Evolutionary conservation across 192 early-diverging fungal genomes (phyloP), one percentile per base, ranked within the genome.

Genomic region (Borealophlyctis nickersoniae): DNA sequence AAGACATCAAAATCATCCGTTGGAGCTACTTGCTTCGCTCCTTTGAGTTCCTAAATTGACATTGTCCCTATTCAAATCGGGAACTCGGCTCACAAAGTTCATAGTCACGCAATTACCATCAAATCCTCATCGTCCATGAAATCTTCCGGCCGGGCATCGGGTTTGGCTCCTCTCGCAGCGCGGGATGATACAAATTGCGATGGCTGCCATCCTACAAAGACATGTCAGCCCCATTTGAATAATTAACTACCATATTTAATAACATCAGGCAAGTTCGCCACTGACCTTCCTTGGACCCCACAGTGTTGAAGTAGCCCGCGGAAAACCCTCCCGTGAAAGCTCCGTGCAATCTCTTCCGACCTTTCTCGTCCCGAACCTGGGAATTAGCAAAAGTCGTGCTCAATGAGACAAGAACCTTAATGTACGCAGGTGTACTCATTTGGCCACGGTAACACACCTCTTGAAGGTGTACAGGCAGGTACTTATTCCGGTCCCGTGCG

Each of bases 41-140:
- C 86, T 85, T 64, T 11, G 14, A 45, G 19, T 19, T 50, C 39
- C 39, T 45, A n/a, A n/a, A n/a, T n/a, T n/a, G n/a, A 3, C 23
- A 16, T 3, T 3, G 24, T 33, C 51, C 29, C 60, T 16, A 19
- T 52, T n/a, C n/a, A 71, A 5, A 32, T n/a, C 52, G 31, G 30
- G 5, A 29, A 51, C n/a, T 61, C 7, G 26, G 39, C 19, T 45
- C 9, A 45, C 39, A 45, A 45, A 45, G 7, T 45, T 45, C 39
- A 45, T 13, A 45, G 19, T 45, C 19, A 45, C 23, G 1, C 19
- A 27, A 9, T 65, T 59, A 81, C 92, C 60, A 84, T 86, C 23
- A 91, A 62, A 62, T 98, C 96, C 64, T 98, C 94, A 4, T 95
- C 92, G 74, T 98, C 96, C 96, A 98, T 98, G 62, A 86, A 96